These are phyloP conservation scores for Microbotryomycetes sp. DNA, from an alignment of 1,284 basidiomycete species.

Conservation along the genomic window DNA sequence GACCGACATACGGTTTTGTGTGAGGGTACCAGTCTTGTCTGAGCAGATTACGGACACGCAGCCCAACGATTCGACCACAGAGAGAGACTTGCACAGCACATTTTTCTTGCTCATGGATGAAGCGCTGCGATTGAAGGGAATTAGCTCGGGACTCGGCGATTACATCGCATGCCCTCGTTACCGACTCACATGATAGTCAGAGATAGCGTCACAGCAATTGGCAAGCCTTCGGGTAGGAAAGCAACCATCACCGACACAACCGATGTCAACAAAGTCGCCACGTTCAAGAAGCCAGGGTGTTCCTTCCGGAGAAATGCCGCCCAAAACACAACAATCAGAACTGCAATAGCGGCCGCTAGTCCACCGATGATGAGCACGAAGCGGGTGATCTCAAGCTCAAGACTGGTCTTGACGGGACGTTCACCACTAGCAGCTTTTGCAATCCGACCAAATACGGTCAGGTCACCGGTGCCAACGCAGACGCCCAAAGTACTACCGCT, in stretches of 20 bases:
- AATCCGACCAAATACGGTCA: constrained; percentile 56
- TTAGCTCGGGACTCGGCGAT: background rate
- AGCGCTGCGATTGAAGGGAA: background rate
- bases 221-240: constrained; percentile 51
- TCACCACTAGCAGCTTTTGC: constrained; percentile 52
- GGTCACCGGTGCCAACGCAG: constrained; percentile 44
- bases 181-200: constrained; percentile 52
- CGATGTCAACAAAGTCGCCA: constrained; percentile 28
- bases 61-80: constrained; percentile 58
- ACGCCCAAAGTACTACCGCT: constrained; percentile 54
- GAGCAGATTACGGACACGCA: constrained; percentile 54
- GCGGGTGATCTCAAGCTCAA: constrained; percentile 45
- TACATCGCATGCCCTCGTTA: constrained; percentile 28
- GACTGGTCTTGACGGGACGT: constrained; percentile 45
- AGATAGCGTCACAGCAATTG: constrained; percentile 49
- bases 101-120: constrained; percentile 50
- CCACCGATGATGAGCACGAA: constrained; percentile 46
- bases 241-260: constrained; percentile 48
- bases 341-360: constrained; percentile 51
- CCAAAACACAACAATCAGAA: constrained; percentile 53
- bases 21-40: constrained; percentile 55
- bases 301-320: constrained; percentile 48
- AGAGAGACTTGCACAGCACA: constrained; percentile 56
- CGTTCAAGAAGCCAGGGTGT: constrained; percentile 55
- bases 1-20: constrained; percentile 46